A percentile compares a stretch with the other conserved stretches of the same genome.
phyloP scores from a whole-genome alignment of 805 yeast species.

The Candida silvicultrix region DNA sequence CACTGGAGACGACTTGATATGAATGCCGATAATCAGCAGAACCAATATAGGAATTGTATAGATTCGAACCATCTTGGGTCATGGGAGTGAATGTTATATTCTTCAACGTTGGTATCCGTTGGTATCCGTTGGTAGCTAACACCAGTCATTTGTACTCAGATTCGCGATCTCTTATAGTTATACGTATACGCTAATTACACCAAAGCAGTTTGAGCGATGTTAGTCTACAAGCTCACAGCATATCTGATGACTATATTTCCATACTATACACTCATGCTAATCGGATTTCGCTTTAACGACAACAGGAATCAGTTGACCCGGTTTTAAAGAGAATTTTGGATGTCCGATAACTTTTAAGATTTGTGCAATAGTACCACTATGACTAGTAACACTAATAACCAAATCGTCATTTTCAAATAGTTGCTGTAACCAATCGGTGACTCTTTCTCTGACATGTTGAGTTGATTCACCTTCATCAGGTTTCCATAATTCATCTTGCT shows the following conservation, averaged over 20 bases:
- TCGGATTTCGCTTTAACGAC: neutral
- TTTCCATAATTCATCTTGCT: neutral
- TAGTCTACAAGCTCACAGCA: too few species aligned
- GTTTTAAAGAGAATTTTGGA: neutral
- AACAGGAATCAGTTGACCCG: conserved; percentile 1
- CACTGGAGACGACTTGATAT: neutral
- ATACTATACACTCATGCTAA: neutral
- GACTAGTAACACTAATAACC: conserved; percentile 1
- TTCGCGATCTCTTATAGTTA: too few species aligned
- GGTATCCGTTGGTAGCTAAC: too few species aligned
- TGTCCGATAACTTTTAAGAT: neutral
- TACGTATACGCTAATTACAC: too few species aligned
- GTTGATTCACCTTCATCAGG: neutral
- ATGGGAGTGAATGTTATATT: too few species aligned
- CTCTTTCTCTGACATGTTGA: conserved; percentile 1
- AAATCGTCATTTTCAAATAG: conserved; percentile 1
- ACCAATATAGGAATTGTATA: neutral
- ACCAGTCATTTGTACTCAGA: too few species aligned
- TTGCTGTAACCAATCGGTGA: neutral
- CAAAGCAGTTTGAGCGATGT: too few species aligned
- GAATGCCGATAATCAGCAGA: neutral
- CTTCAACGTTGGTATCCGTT: too few species aligned
- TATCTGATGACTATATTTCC: too few species aligned
- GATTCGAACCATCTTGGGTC: neutral
- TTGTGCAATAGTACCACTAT: neutral